Evolutionary conservation across 2,329 filamentous ascomycete species (phyloP).

Genomic region (Davidsoniella virescens): DNA sequence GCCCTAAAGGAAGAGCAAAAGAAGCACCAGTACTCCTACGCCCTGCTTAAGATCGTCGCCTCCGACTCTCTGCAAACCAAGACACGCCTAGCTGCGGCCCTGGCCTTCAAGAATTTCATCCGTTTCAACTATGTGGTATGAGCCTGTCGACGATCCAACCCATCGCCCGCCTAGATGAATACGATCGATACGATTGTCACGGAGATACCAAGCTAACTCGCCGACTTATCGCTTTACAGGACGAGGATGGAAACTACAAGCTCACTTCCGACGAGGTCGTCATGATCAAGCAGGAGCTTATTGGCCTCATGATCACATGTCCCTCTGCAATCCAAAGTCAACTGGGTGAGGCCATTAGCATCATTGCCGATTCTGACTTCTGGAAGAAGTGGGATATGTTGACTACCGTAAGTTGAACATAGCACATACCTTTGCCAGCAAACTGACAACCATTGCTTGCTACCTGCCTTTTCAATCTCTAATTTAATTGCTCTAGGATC

Average conservation of each 20-base stretch:
- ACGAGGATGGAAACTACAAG: constrained; percentile 90
- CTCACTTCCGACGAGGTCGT: constrained; percentile 66
- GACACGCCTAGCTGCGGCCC: constrained; percentile 69
- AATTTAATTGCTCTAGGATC: constrained; percentile 37
- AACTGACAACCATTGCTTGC: not conserved
- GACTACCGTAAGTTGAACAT: constrained; percentile 27
- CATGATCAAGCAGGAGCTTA: constrained; percentile 87
- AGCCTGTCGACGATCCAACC: not conserved
- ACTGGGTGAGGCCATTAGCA: constrained; percentile 88
- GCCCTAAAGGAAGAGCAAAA: constrained; percentile 63
- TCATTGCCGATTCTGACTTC: constrained; percentile 96
- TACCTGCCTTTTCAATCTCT: not conserved
- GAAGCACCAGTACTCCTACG: constrained; percentile 75
- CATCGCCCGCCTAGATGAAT: constrained; percentile 14
- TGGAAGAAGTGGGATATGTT: constrained; percentile 94
- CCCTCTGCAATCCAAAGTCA: constrained; percentile 80
- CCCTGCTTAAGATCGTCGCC: constrained; percentile 79
- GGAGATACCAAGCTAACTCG: not conserved
- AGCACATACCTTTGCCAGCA: not conserved
- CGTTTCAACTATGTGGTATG: constrained; percentile 75
- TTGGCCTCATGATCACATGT: constrained; percentile 90
- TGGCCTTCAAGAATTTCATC: constrained; percentile 99
- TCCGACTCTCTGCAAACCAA: constrained; percentile 54
- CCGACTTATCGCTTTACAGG: constrained; percentile 25
- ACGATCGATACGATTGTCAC: not conserved